These are phyloP conservation scores for Kurtzmaniella quercitrusa DNA, from an alignment of 1,139 yeast species.

Conservation along the genomic window DNA sequence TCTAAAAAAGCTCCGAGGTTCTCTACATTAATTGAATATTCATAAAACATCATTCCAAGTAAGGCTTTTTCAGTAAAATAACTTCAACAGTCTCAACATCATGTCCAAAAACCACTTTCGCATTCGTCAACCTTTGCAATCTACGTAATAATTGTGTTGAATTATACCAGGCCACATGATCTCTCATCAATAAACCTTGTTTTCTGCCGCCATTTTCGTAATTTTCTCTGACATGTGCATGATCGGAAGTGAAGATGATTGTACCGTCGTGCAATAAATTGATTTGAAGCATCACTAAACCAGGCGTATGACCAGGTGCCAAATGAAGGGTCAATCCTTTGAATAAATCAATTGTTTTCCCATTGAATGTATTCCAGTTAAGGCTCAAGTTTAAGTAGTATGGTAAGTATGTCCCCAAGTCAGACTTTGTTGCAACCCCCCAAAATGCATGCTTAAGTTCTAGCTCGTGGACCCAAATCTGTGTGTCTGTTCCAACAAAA, in stretches of 20 bases:
- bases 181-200: background rate
- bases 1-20: no score
- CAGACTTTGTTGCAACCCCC: slow-evolving; percentile 10
- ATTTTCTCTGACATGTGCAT: background rate
- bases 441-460: slow-evolving; percentile 10
- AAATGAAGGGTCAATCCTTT: slow-evolving; percentile 8
- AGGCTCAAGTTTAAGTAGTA: slow-evolving; percentile 8
- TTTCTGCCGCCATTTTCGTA: background rate
- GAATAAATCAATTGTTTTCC: slow-evolving; percentile 7
- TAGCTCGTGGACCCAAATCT: slow-evolving; percentile 10
- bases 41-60: background rate
- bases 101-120: background rate
- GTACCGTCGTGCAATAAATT: background rate
- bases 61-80: background rate
- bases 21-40: no score
- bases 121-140: background rate
- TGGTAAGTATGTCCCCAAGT: slow-evolving; percentile 8
- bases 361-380: slow-evolving; percentile 9
- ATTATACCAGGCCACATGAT: background rate
- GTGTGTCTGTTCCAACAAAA: slow-evolving; percentile 7
- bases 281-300: slow-evolving; percentile 2
- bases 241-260: background rate
- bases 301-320: slow-evolving; percentile 10
- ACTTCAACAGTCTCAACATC: background rate
- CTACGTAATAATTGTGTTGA: background rate